Evolutionary conservation across 768 basidiomycete genomes (phyloP).

Genomic region (Leccinum incarnatum): DNA sequence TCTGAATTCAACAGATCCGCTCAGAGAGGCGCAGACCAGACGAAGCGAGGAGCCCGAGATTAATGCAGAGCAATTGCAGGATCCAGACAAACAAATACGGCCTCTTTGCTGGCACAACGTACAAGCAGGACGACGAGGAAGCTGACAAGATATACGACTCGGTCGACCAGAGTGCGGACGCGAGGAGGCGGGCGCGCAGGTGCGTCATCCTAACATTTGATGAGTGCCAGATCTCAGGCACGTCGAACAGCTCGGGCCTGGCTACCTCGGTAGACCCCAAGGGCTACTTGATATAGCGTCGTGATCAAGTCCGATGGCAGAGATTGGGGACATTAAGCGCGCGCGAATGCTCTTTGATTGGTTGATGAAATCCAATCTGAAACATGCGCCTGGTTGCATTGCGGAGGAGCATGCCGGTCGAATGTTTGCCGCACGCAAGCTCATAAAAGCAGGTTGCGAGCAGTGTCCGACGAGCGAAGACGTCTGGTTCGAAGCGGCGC

Average conservation of each 20-base stretch:
- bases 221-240: conserved; percentile 58
- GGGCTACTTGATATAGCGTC: conserved; percentile 95
- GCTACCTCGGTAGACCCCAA: conserved; percentile 93
- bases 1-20: too few relatives aligned
- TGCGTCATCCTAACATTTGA: conserved; percentile 54
- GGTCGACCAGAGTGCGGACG: conserved; percentile 91
- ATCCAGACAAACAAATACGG: conserved; percentile 96
- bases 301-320: conserved; percentile 84
- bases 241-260: conserved; percentile 65
- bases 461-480: conserved; percentile 96
- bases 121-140: conserved; percentile 97
- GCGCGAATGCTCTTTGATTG: conserved; percentile 96
- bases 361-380: conserved; percentile 94
- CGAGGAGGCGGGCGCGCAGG: conserved; percentile 75
- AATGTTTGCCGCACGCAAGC: conserved; percentile 91
- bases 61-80: conserved; percentile 90
- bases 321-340: conserved; percentile 98
- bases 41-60: conserved; percentile 87
- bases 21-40: conserved; percentile 79
- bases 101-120: conserved; percentile 91
- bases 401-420: conserved; percentile 97
- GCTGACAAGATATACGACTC: conserved; percentile 92
- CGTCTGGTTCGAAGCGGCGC: conserved; percentile 96
- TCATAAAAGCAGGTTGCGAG: conserved; percentile 93
- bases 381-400: conserved; percentile 98